Evolutionary conservation across 768 basidiomycete species (phyloP).

Genomic region (Crassisporium funariophilum): DNA sequence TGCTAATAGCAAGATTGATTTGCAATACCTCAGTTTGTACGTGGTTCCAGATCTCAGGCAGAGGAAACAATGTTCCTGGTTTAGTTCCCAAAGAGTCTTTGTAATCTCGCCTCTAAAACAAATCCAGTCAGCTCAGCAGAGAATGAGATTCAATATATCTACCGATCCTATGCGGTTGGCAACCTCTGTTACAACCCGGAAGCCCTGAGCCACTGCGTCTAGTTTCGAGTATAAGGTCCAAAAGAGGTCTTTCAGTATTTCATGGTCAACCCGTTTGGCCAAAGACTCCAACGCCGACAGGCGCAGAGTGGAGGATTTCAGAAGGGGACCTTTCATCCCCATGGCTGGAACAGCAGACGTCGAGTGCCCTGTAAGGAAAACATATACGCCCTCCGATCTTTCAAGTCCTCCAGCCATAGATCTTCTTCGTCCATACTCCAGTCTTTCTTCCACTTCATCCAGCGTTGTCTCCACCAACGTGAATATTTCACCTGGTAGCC

Average conservation of each 20-base stretch:
- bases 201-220: slow-evolving; percentile 89
- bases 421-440: slow-evolving; percentile 69
- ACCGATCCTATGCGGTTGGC: slow-evolving; percentile 90
- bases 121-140: too few species aligned
- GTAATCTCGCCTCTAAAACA: slow-evolving; percentile 69
- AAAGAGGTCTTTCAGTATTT: slow-evolving; percentile 88
- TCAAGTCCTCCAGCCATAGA: slow-evolving; percentile 38
- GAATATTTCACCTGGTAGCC: slow-evolving; percentile 83
- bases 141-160: too few species aligned
- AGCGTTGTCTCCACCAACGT: slow-evolving; percentile 83
- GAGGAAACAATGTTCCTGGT: slow-evolving; percentile 74
- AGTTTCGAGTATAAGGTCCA: slow-evolving; percentile 98
- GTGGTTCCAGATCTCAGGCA: slow-evolving; percentile 86
- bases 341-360: slow-evolving; percentile 23
- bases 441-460: slow-evolving; percentile 90
- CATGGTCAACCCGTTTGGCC: slow-evolving; percentile 74
- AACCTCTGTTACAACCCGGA: slow-evolving; percentile 89
- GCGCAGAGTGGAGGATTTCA: slow-evolving; percentile 59
- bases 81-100: slow-evolving; percentile 83
- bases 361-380: slow-evolving; percentile 40
- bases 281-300: slow-evolving; percentile 75
- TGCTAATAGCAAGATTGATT: not conserved
- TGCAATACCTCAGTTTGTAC: slow-evolving; percentile 84
- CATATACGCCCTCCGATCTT: slow-evolving; percentile 55
- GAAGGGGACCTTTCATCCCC: slow-evolving; percentile 28